Conservation (phyloP, 192 early-diverging fungal genomes). For the Dispira parvispora region DNA sequence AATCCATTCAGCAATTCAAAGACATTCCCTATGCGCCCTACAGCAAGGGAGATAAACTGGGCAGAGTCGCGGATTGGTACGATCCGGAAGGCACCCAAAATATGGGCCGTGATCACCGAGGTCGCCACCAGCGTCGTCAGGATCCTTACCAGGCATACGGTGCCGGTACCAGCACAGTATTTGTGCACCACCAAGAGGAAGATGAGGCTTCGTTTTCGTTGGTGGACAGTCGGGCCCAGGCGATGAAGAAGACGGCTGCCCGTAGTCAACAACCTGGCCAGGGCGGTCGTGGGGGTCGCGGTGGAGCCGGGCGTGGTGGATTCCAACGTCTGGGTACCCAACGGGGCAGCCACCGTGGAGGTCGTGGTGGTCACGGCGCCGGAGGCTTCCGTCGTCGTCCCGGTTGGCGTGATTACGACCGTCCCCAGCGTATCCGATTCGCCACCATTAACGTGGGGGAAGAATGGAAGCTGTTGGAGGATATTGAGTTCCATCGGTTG, state of each 20-base stretch:
- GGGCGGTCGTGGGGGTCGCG: conserved; percentile 19
- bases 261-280: conserved; percentile 25
- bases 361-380: conserved; percentile 25
- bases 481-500: conserved; percentile 84
- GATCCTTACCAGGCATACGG: conserved; percentile 70
- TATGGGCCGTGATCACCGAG: conserved; percentile 19
- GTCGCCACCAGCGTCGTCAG: conserved; percentile 19
- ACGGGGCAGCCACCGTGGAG: conserved; percentile 13
- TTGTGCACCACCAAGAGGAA: conserved; percentile 74
- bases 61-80: conserved; percentile 89
- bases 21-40: conserved; percentile 91
- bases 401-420: conserved; percentile 25
- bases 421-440: conserved; percentile 60
- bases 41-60: conserved; percentile 89
- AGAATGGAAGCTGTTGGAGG: conserved; percentile 87
- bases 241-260: conserved; percentile 42
- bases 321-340: conserved; percentile 13
- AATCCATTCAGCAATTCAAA: conserved; percentile 42
- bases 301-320: conserved; percentile 14
- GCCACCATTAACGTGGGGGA: conserved; percentile 70
- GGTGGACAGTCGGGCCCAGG: conserved; percentile 57
- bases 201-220: conserved; percentile 95
- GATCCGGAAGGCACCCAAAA: conserved; percentile 38
- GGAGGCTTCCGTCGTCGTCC: conserved; percentile 25
- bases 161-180: conserved; percentile 60